Conservation (phyloP, 176 grass and related monocot genomes). For the Oryza nivara region DNA sequence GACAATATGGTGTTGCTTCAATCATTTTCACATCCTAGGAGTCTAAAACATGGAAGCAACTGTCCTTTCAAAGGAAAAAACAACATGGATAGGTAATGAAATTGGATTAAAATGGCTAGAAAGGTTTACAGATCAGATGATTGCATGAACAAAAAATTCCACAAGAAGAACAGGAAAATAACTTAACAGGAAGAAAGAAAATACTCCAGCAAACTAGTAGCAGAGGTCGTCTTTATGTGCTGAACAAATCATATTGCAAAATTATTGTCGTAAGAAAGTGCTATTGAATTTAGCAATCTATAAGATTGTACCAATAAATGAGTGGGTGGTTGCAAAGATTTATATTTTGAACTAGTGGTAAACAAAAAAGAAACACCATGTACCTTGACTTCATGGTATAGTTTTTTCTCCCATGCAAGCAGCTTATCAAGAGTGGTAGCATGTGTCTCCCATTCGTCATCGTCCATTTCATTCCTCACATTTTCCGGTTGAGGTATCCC, state of each 20-base stretch:
- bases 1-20: neutral
- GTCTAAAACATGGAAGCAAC: neutral
- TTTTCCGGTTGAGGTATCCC: constrained; percentile 51
- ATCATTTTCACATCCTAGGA: constrained; percentile 28
- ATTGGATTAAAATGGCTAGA: constrained; percentile 26
- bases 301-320: neutral
- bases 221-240: no score
- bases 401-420: constrained; percentile 93
- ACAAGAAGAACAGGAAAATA: neutral
- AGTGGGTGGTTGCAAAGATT: neutral
- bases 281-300: neutral
- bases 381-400: constrained; percentile 95
- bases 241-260: neutral
- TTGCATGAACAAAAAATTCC: neutral
- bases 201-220: no score
- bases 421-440: constrained; percentile 86
- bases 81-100: neutral
- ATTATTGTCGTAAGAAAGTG: neutral
- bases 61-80: neutral
- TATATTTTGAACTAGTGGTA: constrained; percentile 4
- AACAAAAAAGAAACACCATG: constrained; percentile 3
- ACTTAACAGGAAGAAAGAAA: neutral
- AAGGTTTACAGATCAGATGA: neutral
- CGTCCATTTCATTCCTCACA: constrained; percentile 62
- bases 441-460: constrained; percentile 80